A percentile compares a stretch with the other conserved stretches of the same genome.
Conservation (phyloP, 176 grass and related monocot genomes). For the Thinopyrum elongatum region DNA sequence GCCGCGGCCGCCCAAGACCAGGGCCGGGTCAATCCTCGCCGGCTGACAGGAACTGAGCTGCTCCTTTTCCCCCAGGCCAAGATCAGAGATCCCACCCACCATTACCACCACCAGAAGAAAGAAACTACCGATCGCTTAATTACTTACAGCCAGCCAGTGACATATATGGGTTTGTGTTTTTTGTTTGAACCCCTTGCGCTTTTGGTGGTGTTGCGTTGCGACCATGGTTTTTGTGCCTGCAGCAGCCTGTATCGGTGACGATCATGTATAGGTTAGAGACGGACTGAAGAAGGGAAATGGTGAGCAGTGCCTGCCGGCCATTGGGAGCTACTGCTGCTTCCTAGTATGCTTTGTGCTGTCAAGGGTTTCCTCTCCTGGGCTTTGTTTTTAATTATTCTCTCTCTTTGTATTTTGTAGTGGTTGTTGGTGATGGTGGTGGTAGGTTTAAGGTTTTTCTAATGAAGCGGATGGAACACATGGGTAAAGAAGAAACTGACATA, state of each 20-base stretch:
- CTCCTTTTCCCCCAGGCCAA: conserved; percentile 15
- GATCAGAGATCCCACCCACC: conserved; percentile 27
- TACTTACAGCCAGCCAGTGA: conserved; percentile 1
- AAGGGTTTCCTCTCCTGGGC: not conserved
- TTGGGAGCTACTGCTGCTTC: not conserved
- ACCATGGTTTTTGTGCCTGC: conserved; percentile 27
- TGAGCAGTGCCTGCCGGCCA: not conserved
- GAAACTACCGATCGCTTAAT: conserved; percentile 6
- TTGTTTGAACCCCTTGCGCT: conserved; percentile 40
- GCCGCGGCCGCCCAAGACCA: conserved; percentile 42
- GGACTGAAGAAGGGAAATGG: not conserved
- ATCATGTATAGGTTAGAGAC: conserved; percentile 35
- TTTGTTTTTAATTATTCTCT: not conserved
- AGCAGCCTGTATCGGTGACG: conserved; percentile 19
- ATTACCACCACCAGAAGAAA: not conserved
- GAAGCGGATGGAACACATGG: conserved; percentile 40
- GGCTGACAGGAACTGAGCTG: conserved; percentile 29
- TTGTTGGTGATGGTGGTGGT: conserved; percentile 14
- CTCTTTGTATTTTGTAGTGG: conserved; percentile 18
- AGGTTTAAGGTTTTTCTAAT: conserved; percentile 34
- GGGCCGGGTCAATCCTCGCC: conserved; percentile 57
- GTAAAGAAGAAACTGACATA: conserved; percentile 44
- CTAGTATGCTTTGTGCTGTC: not conserved
- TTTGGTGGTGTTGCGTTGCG: conserved; percentile 19
- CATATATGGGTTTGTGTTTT: conserved; percentile 58